phyloP scores from a whole-genome alignment of 352 stramenopile species.

The Phytophthora quininea region DNA sequence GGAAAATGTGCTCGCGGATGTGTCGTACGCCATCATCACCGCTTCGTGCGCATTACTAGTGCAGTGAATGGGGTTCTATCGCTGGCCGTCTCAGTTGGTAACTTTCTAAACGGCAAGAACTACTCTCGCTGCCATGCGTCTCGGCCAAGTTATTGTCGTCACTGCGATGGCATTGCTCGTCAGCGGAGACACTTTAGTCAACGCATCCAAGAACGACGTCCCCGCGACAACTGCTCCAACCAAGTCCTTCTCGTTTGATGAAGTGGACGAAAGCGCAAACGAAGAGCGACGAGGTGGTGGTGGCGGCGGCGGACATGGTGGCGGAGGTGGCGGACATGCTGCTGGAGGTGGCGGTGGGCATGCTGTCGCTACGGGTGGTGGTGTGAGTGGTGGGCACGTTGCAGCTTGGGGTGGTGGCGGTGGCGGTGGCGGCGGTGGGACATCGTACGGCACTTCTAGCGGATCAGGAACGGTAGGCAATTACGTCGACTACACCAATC shows the following conservation, averaged over 20 bases:
- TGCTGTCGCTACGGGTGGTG: neutral
- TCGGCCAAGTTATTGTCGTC: neutral
- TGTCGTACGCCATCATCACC: neutral
- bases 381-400: neutral
- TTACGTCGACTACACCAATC: neutral
- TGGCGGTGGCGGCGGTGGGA: neutral
- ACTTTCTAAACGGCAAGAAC: neutral
- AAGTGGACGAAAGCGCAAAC: neutral
- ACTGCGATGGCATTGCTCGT: neutral
- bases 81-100: neutral
- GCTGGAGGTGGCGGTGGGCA: neutral
- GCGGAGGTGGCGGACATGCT: neutral
- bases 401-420: neutral
- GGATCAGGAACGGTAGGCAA: neutral
- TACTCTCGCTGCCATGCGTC: neutral
- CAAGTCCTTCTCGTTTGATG: neutral
- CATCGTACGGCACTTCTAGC: neutral
- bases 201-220: neutral
- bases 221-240: neutral
- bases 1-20: too few species aligned
- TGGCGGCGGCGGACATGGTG: neutral
- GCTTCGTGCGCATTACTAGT: neutral
- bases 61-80: neutral
- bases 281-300: neutral
- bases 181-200: neutral